Evolutionary conservation across 495 filamentous ascomycete species (phyloP).

Genomic region (Neurospora hispaniola): DNA sequence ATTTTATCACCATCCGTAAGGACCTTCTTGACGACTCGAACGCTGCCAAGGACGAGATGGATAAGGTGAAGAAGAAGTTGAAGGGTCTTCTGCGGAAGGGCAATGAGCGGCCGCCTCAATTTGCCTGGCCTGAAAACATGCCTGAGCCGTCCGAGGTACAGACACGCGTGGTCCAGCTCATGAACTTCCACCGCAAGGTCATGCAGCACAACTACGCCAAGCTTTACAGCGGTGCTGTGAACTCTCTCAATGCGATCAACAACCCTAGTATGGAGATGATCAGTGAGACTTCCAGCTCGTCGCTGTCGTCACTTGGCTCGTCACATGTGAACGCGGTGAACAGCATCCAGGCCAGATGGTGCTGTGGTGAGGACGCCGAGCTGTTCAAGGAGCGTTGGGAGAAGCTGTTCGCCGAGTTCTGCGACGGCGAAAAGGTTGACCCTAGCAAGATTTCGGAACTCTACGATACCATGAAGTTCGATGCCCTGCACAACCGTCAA

Average conservation of each 20-base stretch:
- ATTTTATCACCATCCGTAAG: constrained; percentile 81
- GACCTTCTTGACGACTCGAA: constrained; percentile 95
- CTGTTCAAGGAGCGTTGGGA: constrained; percentile 97
- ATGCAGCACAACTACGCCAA: constrained; percentile 88
- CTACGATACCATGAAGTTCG: constrained; percentile 99
- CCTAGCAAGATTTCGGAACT: constrained; percentile 96
- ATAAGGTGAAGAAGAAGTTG: constrained; percentile 98
- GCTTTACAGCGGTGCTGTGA: constrained; percentile 52
- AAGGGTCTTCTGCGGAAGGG: constrained; percentile 84
- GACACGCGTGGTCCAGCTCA: constrained; percentile 81
- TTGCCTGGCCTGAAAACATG: constrained; percentile 94
- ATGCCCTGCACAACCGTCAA: constrained; percentile 89
- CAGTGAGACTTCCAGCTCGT: constrained; percentile 2
- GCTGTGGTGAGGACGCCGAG: constrained; percentile 87
- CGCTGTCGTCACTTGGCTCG: constrained; percentile 24
- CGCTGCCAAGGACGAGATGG: constrained; percentile 99
- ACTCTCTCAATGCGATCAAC: constrained; percentile 45
- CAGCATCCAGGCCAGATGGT: constrained; percentile 83
- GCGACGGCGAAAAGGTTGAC: constrained; percentile 93
- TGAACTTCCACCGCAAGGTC: constrained; percentile 91
- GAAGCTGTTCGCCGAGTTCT: constrained; percentile 94
- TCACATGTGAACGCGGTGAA: constrained; percentile 48
- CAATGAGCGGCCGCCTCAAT: constrained; percentile 78
- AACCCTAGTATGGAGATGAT: constrained; percentile 32
- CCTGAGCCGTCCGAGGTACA: constrained; percentile 89